These are phyloP conservation scores for Trichoderma brevicompactum DNA, from an alignment of 2,329 filamentous ascomycete genomes.

Conservation along the genomic window DNA sequence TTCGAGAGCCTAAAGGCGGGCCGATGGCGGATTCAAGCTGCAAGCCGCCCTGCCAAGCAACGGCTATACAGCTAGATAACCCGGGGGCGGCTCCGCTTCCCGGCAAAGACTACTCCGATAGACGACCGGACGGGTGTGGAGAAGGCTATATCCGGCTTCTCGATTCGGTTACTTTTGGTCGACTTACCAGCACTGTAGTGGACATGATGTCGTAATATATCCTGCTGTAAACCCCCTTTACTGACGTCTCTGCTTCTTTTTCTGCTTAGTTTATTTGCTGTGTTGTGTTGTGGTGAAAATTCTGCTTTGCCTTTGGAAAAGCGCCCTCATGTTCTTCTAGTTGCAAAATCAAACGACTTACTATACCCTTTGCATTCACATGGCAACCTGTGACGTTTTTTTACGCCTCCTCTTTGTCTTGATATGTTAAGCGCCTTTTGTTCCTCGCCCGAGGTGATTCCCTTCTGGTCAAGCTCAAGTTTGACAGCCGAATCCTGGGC, in stretches of 20 bases:
- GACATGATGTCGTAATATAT: neutral
- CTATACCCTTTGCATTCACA: neutral
- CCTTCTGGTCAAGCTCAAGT: neutral
- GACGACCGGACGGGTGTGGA: neutral
- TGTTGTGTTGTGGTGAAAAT: neutral
- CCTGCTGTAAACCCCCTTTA: neutral
- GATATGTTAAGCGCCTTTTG: neutral
- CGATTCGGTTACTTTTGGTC: constrained; percentile 9
- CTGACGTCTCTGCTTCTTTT: neutral
- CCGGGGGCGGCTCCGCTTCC: constrained; percentile 18
- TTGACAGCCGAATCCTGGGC: neutral
- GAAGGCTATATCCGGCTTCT: constrained; percentile 23
- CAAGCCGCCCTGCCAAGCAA: constrained; percentile 2
- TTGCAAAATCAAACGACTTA: neutral
- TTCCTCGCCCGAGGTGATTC: neutral
- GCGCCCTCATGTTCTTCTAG: neutral
- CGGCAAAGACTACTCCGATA: constrained; percentile 10
- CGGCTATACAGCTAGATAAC: neutral
- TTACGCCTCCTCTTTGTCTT: neutral
- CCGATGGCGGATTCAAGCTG: constrained; percentile 13
- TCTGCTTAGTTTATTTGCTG: neutral
- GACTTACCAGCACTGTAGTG: neutral
- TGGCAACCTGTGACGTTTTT: constrained; percentile 8
- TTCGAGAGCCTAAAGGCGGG: constrained; percentile 13
- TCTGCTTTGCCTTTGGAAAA: neutral